phyloP scores from a whole-genome alignment of 345 rosid genomes.

The Corchorus olitorius region DNA sequence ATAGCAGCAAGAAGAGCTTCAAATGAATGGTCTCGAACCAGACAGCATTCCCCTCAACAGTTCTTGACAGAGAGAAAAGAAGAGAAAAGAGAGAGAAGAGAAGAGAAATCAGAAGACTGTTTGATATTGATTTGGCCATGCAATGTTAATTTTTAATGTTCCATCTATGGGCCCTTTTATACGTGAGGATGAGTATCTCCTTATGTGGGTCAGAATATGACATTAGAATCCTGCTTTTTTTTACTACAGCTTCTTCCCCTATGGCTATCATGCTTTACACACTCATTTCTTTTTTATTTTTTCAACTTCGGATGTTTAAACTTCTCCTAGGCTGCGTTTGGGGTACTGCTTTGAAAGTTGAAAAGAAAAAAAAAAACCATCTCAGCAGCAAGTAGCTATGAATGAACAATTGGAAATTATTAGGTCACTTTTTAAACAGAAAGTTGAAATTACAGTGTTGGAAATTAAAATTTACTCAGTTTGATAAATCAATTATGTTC shows the following conservation, averaged over 20 bases:
- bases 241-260: constrained; percentile 23
- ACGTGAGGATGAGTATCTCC: constrained; percentile 30
- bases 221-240: constrained; percentile 34
- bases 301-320: constrained; percentile 10
- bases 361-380: neutral
- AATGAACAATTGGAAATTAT: neutral
- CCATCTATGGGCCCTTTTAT: constrained; percentile 42
- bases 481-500: neutral
- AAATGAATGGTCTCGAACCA: constrained; percentile 62
- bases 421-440: neutral
- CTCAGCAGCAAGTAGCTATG: neutral
- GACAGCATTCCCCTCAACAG: constrained; percentile 66
- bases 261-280: constrained; percentile 29
- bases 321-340: constrained; percentile 25
- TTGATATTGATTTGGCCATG: constrained; percentile 45
- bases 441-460: neutral
- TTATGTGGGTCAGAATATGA: constrained; percentile 34
- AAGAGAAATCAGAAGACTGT: constrained; percentile 17
- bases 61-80: neutral
- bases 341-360: neutral
- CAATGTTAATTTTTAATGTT: constrained; percentile 19
- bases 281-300: neutral
- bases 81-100: neutral
- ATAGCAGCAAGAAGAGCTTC: neutral
- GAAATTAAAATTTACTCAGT: too few relatives aligned